Conservation (phyloP, 2,329 filamentous ascomycete species). For the Hypoxylon sp. region DNA sequence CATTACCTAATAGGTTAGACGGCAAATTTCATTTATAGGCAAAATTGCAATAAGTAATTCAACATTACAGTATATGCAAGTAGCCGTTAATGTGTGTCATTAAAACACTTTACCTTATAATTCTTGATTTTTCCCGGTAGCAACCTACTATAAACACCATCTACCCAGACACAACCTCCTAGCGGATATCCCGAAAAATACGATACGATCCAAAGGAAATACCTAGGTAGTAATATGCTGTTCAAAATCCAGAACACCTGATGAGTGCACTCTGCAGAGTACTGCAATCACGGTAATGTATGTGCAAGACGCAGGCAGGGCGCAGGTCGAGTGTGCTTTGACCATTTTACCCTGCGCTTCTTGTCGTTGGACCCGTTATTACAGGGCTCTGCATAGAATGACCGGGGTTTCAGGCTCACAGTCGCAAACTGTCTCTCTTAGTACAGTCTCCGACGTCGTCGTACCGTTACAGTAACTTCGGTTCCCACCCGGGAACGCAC, state of each 20-base stretch:
- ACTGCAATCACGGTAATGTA: conserved; percentile 15
- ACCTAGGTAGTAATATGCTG: neutral
- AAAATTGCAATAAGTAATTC: conserved; percentile 15
- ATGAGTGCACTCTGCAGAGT: conserved; percentile 4
- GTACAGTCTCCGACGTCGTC: conserved; percentile 27
- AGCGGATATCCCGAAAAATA: neutral
- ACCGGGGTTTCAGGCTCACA: conserved; percentile 38
- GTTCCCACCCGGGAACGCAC: conserved; percentile 38
- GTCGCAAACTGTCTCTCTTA: conserved; percentile 14
- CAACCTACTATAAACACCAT: conserved; percentile 5
- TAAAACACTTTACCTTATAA: conserved; percentile 2
- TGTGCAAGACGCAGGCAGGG: conserved; percentile 16
- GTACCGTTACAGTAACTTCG: conserved; percentile 42
- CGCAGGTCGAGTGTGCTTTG: conserved; percentile 20
- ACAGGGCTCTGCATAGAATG: conserved; percentile 33
- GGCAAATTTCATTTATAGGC: conserved; percentile 1
- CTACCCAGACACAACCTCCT: neutral
- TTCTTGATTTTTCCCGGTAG: conserved; percentile 7
- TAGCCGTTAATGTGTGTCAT: conserved; percentile 1
- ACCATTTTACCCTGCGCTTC: conserved; percentile 30
- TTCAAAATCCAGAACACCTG: neutral
- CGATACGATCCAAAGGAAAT: neutral
- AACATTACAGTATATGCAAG: conserved; percentile 24
- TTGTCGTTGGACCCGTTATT: conserved; percentile 32
- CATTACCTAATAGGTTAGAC: conserved; percentile 21